These are phyloP conservation scores for Talaromyces stipitatus DNA, from an alignment of 495 filamentous ascomycete species.

Conservation along the genomic window DNA sequence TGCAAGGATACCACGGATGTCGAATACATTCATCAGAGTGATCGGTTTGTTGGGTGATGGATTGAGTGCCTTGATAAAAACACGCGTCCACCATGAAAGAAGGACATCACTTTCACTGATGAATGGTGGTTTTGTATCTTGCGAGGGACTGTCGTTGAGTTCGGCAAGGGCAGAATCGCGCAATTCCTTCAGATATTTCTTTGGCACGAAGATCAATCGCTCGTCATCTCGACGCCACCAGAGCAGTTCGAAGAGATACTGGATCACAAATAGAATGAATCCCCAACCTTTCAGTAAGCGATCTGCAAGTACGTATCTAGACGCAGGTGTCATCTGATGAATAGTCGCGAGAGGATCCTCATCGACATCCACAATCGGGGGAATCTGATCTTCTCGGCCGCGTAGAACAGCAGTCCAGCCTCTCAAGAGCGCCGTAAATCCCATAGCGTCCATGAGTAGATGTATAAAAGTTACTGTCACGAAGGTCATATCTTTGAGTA, in stretches of 20 bases:
- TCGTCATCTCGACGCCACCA: constrained; percentile 21
- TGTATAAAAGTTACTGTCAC: constrained; percentile 40
- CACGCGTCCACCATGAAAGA: constrained; percentile 16
- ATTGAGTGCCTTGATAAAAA: constrained; percentile 12
- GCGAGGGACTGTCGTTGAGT: not conserved
- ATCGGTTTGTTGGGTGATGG: constrained; percentile 9
- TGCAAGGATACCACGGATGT: constrained; percentile 9
- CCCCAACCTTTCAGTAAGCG: constrained; percentile 16
- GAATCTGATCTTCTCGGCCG: constrained; percentile 14
- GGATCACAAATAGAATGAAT: constrained; percentile 21
- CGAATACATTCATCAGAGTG: constrained; percentile 17
- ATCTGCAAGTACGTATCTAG: constrained; percentile 12
- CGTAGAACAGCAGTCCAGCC: constrained; percentile 16
- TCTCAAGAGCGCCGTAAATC: constrained; percentile 13
- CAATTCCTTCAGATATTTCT: not conserved
- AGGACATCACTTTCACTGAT: constrained; percentile 24
- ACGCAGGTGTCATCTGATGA: not conserved
- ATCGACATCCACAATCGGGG: constrained; percentile 1
- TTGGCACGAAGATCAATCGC: constrained; percentile 16
- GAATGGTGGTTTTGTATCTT: constrained; percentile 8
- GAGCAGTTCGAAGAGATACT: constrained; percentile 22
- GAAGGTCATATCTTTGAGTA: constrained; percentile 40
- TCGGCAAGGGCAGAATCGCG: not conserved
- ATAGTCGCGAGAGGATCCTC: constrained; percentile 8
- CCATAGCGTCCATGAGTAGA: constrained; percentile 39